phyloP scores from a whole-genome alignment of 2,329 filamentous ascomycete genomes.

The Monosporascus sp. region DNA sequence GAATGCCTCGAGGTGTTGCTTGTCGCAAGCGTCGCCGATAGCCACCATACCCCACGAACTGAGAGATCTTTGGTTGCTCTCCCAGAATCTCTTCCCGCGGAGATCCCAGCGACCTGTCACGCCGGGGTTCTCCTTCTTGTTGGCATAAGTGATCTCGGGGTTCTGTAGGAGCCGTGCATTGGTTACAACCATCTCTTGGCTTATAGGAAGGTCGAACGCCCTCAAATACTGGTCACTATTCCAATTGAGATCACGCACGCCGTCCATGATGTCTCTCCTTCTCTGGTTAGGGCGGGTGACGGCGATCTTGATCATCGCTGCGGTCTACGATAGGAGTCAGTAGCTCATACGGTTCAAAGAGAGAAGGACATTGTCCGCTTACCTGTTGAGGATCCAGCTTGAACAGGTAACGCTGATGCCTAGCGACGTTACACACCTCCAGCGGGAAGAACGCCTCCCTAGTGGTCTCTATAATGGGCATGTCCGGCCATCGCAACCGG shows the following conservation, averaged over 20 bases:
- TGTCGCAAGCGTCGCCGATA: slow-evolving; percentile 50
- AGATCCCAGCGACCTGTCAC: slow-evolving; percentile 81
- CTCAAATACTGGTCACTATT: slow-evolving; percentile 61
- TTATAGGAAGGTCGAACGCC: slow-evolving; percentile 71
- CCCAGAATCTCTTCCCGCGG: slow-evolving; percentile 71
- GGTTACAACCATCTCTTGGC: slow-evolving; percentile 56
- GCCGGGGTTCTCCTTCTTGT: slow-evolving; percentile 53
- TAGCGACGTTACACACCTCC: slow-evolving; percentile 50
- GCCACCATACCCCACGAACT: slow-evolving; percentile 71
- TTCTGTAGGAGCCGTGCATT: slow-evolving; percentile 67
- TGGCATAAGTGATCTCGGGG: slow-evolving; percentile 67
- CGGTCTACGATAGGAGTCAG: slow-evolving; percentile 50
- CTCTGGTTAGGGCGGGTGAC: slow-evolving; percentile 71
- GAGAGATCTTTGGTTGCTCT: slow-evolving; percentile 57
- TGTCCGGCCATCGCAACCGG: slow-evolving; percentile 37
- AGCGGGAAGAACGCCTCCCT: slow-evolving; percentile 55
- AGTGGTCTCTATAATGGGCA: slow-evolving; percentile 56
- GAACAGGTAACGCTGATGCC: slow-evolving; percentile 57
- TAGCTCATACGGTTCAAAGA: neutral
- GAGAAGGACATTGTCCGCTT: slow-evolving; percentile 9
- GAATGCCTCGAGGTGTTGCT: slow-evolving; percentile 57
- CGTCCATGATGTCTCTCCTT: slow-evolving; percentile 61
- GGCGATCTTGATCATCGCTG: slow-evolving; percentile 88
- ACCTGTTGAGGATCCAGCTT: slow-evolving; percentile 56
- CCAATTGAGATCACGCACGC: slow-evolving; percentile 66